phyloP scores from a whole-genome alignment of 2,329 filamentous ascomycete species.

The Fusarium sp. region DNA sequence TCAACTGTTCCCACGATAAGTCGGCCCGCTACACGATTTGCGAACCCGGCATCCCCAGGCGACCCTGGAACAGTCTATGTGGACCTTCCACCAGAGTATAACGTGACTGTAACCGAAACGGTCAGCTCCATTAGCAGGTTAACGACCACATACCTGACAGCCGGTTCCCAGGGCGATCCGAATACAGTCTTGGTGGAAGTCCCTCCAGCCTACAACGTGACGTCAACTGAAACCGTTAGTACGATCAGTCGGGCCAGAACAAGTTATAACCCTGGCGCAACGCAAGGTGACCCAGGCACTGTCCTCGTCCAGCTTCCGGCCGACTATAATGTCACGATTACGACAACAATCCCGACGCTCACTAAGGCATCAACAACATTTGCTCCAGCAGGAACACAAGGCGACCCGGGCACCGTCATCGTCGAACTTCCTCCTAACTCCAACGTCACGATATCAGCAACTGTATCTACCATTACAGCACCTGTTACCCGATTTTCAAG shows the following conservation, averaged over 20 bases:
- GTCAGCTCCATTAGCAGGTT: not conserved
- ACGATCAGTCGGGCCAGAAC: not conserved
- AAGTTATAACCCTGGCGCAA: not conserved
- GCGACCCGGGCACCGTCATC: slow-evolving; percentile 10
- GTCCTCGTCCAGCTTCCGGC: slow-evolving; percentile 15
- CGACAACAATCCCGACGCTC: not conserved
- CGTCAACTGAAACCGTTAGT: slow-evolving; percentile 11
- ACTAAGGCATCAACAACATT: slow-evolving; percentile 3
- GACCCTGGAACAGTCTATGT: slow-evolving; percentile 11
- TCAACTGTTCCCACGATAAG: slow-evolving; percentile 2
- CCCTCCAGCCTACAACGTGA: slow-evolving; percentile 7
- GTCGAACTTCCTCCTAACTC: slow-evolving; percentile 2
- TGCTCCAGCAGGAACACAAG: not conserved
- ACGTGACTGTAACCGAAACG: slow-evolving; percentile 5
- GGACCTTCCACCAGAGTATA: not conserved
- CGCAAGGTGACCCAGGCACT: slow-evolving; percentile 12
- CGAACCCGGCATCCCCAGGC: not conserved
- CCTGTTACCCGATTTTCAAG: too few relatives aligned
- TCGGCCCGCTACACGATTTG: not conserved
- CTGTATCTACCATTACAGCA: too few relatives aligned
- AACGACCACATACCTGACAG: slow-evolving; percentile 8
- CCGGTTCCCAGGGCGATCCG: slow-evolving; percentile 13
- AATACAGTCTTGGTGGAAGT: slow-evolving; percentile 14
- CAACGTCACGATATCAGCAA: too few relatives aligned
- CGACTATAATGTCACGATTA: slow-evolving; percentile 14